phyloP scores from a whole-genome alignment of 2,329 filamentous ascomycete species.

The Talaromyces sp. region DNA sequence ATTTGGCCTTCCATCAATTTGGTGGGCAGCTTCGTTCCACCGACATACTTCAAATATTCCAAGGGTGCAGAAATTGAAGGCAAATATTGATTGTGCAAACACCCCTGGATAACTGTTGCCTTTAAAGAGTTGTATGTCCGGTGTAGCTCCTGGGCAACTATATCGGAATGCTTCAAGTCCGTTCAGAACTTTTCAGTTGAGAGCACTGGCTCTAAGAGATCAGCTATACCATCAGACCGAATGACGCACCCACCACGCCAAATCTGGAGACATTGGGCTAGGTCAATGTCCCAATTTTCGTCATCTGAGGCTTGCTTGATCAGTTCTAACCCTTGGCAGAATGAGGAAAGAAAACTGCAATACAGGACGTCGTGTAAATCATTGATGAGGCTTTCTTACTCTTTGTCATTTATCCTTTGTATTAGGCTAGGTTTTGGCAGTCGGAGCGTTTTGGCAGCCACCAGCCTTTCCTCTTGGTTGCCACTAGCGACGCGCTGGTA shows the following conservation, averaged over 20 bases:
- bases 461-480: conserved; percentile 59
- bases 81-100: conserved; percentile 61
- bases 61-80: conserved; percentile 64
- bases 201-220: conserved; percentile 53
- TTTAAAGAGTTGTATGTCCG: conserved; percentile 57
- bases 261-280: conserved; percentile 54
- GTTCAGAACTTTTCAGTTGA: conserved; percentile 31
- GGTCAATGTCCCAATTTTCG: conserved; percentile 59
- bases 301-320: conserved; percentile 61
- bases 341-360: conserved; percentile 62
- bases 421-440: too few species aligned
- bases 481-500: conserved; percentile 66
- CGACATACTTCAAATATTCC: conserved; percentile 69
- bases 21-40: conserved; percentile 63
- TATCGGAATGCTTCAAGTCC: too few species aligned
- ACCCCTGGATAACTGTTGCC: conserved; percentile 58
- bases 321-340: conserved; percentile 67
- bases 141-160: conserved; percentile 51
- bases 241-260: conserved; percentile 75
- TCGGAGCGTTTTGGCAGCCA: conserved; percentile 53
- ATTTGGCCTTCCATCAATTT: conserved; percentile 72
- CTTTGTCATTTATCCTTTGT: too few species aligned
- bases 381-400: conserved; percentile 52
- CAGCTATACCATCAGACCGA: conserved; percentile 65
- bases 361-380: conserved; percentile 64